These are phyloP conservation scores for Echinochloa phyllopogon DNA, from an alignment of 176 grass and related monocot species.

Conservation along the genomic window DNA sequence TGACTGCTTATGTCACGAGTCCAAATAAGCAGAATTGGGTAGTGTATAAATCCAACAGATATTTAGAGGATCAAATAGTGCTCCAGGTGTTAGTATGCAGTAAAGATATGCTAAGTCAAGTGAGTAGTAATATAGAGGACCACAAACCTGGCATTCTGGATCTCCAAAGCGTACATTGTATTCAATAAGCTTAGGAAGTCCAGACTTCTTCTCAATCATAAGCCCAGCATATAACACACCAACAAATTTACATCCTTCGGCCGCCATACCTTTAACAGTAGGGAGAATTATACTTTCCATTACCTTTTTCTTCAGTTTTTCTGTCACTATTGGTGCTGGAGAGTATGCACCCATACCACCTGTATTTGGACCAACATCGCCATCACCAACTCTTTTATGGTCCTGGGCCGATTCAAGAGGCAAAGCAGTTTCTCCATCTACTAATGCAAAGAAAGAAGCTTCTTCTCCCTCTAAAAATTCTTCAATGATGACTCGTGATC, in stretches of 20 bases:
- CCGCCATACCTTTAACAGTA: conserved; percentile 70
- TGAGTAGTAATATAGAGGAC: not conserved
- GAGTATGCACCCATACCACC: conserved; percentile 90
- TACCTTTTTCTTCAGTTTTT: conserved; percentile 54
- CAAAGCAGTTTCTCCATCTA: conserved; percentile 69
- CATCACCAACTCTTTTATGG: conserved; percentile 77
- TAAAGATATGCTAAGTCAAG: not conserved
- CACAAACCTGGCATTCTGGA: conserved; percentile 80
- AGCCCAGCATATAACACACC: conserved; percentile 72
- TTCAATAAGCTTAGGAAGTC: conserved; percentile 74
- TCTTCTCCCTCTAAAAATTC: conserved; percentile 82
- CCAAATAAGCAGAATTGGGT: not conserved
- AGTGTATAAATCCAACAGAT: not conserved
- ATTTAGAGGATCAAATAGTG: not conserved
- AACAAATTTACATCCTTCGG: conserved; percentile 76
- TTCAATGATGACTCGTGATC: conserved; percentile 66
- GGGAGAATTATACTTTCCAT: conserved; percentile 79
- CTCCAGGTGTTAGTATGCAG: not conserved
- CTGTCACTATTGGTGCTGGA: conserved; percentile 66
- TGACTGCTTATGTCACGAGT: not conserved
- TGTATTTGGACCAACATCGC: conserved; percentile 77
- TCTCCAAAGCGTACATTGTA: conserved; percentile 83
- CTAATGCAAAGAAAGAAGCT: conserved; percentile 76
- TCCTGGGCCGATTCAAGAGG: conserved; percentile 78
- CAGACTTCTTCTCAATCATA: conserved; percentile 73